A percentile compares a stretch with the other conserved stretches of the same genome.
These are phyloP conservation scores for Linnemannia schmuckeri DNA, from an alignment of 192 early-diverging fungal genomes.

Conservation along the genomic window DNA sequence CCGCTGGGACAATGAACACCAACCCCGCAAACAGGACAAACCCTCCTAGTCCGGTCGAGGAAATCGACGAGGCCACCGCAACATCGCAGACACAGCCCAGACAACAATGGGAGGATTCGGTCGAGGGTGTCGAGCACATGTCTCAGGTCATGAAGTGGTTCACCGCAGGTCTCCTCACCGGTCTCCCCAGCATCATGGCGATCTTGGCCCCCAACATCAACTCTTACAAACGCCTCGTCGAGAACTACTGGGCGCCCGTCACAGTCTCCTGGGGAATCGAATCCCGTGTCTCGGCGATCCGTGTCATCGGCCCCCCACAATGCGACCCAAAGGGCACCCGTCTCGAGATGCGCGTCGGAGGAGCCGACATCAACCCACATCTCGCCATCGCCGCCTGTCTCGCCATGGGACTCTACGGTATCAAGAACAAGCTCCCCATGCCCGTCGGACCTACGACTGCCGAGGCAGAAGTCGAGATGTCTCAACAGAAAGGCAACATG, in stretches of 20 bases:
- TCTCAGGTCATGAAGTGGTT: slow-evolving; percentile 63
- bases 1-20: neutral
- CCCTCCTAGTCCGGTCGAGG: neutral
- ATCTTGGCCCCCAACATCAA: slow-evolving; percentile 83
- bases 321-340: slow-evolving; percentile 72
- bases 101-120: slow-evolving; percentile 6
- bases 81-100: neutral
- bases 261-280: slow-evolving; percentile 85
- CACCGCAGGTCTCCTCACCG: slow-evolving; percentile 65
- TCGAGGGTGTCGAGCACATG: slow-evolving; percentile 56
- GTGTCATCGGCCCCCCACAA: slow-evolving; percentile 77
- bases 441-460: slow-evolving; percentile 51
- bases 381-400: slow-evolving; percentile 76
- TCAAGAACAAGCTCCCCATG: slow-evolving; percentile 64
- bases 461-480: slow-evolving; percentile 23
- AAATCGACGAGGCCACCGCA: slow-evolving; percentile 6
- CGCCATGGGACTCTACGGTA: slow-evolving; percentile 78
- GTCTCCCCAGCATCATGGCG: slow-evolving; percentile 76
- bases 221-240: slow-evolving; percentile 85
- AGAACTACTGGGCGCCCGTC: slow-evolving; percentile 86
- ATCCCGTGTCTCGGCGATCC: slow-evolving; percentile 75
- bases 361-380: slow-evolving; percentile 85
- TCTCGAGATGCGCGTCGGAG: slow-evolving; percentile 81
- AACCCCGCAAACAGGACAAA: neutral
- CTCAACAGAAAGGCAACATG: slow-evolving; percentile 7